Evolutionary conservation across 1,284 basidiomycete species (phyloP), one percentile per base, ranked within the genome.

Genomic region (Xanthoconium separans): DNA sequence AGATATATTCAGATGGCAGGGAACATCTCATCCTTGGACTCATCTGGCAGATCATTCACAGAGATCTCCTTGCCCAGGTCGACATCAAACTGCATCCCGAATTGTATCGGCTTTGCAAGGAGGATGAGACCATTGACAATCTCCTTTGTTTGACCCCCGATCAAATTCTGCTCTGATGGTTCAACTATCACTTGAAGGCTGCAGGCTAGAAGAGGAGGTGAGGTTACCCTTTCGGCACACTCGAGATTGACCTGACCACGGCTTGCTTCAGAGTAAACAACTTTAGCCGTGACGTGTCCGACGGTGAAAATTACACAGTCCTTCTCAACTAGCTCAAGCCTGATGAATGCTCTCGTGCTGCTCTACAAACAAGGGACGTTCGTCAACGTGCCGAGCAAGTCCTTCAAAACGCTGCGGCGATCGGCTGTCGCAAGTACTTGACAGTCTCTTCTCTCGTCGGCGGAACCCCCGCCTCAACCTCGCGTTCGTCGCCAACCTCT

Each of bases 401-500:
- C 24, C 82, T 99, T 11, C 87, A 95, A 76, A 95, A 96, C 62
- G 96, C 96, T 15, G 96, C 91, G 58, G 81, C 79, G 50, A 98
- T 99, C 61, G 93, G 92, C 24, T 98, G 96, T 76, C 83, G 95
- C 61, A 97, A 98, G 70, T 99, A 97, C 77, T 81, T 99, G 31
- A 96, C 96, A 0, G 85, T 93, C 1, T 88, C 92, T 22, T 91
- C 95, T 16, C 87, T 99, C 61, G 83, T 98, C 22, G 77, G 93
- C 6, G 96, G 97, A 99, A 99, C 71, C 95, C 95, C n/a, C 95
- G 96, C 68, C 82, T 99, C 45, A 99, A 99, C 74, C 87, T 99
- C 56, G 96, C 97, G 5, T 99, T 98, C 71, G 96, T 98, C 53
- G 96, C 97, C 45, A 95, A 98, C 73, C 82, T 99, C 51, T 99